A percentile compares a stretch with the other conserved stretches of the same genome.
Evolutionary conservation across 768 basidiomycete species (phyloP).

Genomic region (Zangia roseola): DNA sequence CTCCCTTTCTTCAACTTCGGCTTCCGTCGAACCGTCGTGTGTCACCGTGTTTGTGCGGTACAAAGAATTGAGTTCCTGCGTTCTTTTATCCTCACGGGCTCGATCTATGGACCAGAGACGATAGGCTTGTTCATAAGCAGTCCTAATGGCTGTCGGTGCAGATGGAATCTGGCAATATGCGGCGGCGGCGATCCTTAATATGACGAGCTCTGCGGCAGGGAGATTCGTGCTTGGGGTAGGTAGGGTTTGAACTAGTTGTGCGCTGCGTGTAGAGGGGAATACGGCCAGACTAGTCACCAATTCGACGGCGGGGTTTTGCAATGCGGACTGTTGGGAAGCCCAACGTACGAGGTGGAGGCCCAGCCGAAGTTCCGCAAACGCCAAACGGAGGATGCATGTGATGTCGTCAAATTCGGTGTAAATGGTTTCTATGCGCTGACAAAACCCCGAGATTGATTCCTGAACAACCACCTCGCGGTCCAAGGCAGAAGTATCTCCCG

Average conservation of each 20-base stretch:
- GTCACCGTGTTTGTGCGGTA: constrained; percentile 66
- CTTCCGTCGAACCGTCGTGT: constrained; percentile 58
- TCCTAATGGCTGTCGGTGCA: constrained; percentile 35
- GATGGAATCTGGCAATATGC: constrained; percentile 21
- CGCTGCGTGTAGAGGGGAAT: constrained; percentile 55
- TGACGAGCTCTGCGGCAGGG: constrained; percentile 28
- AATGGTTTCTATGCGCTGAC: constrained; percentile 61
- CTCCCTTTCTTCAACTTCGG: constrained; percentile 79
- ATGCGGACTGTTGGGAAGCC: constrained; percentile 17
- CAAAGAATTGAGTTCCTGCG: constrained; percentile 64
- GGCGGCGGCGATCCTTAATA: constrained; percentile 47
- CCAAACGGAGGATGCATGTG: constrained; percentile 59
- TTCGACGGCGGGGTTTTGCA: constrained; percentile 18
- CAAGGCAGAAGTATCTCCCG: constrained; percentile 36
- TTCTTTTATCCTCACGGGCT: constrained; percentile 62
- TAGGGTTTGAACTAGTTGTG: constrained; percentile 34
- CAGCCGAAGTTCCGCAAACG: constrained; percentile 63
- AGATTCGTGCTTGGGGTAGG: constrained; percentile 9
- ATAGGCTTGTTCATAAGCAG: constrained; percentile 64
- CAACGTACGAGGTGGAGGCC: constrained; percentile 61
- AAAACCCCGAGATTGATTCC: constrained; percentile 75
- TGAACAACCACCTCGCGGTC: constrained; percentile 73
- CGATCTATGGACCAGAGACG: constrained; percentile 86
- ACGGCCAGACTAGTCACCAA: constrained; percentile 39
- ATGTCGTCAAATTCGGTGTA: constrained; percentile 78